Conservation (phyloP, 2,329 filamentous ascomycete species). For the Trichoderma sp. region DNA sequence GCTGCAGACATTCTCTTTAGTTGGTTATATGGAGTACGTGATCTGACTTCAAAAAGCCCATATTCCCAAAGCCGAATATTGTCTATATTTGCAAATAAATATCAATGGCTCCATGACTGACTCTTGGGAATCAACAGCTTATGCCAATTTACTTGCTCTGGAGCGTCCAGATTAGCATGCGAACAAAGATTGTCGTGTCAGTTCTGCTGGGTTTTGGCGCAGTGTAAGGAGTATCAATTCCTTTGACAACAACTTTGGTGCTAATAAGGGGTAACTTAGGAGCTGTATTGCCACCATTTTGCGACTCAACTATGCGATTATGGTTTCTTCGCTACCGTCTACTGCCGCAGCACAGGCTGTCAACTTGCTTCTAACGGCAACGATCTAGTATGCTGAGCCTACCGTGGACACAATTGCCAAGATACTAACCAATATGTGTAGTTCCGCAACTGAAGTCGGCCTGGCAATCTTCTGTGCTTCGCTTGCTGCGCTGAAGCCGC, state of each 20-base stretch:
- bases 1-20: slow-evolving; percentile 4
- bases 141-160: slow-evolving; percentile 1
- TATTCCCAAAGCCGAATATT: neutral
- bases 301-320: slow-evolving; percentile 1
- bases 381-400: neutral
- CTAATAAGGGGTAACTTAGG: neutral
- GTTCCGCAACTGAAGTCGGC: neutral
- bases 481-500: neutral
- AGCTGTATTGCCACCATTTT: slow-evolving; percentile 6
- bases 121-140: neutral
- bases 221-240: neutral
- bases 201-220: slow-evolving; percentile 1
- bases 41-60: neutral
- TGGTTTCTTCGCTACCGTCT: neutral
- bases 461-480: slow-evolving; percentile 5
- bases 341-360: neutral
- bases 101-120: neutral
- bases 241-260: neutral
- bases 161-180: slow-evolving; percentile 3
- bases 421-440: neutral
- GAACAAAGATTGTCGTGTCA: slow-evolving; percentile 2
- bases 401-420: too few relatives aligned
- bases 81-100: neutral
- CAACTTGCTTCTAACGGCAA: neutral
- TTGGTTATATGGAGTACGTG: slow-evolving; percentile 1